These are phyloP conservation scores for Schoenoplectus tabernaemontani DNA, from an alignment of 202 grass and related monocot genomes.

Conservation along the genomic window DNA sequence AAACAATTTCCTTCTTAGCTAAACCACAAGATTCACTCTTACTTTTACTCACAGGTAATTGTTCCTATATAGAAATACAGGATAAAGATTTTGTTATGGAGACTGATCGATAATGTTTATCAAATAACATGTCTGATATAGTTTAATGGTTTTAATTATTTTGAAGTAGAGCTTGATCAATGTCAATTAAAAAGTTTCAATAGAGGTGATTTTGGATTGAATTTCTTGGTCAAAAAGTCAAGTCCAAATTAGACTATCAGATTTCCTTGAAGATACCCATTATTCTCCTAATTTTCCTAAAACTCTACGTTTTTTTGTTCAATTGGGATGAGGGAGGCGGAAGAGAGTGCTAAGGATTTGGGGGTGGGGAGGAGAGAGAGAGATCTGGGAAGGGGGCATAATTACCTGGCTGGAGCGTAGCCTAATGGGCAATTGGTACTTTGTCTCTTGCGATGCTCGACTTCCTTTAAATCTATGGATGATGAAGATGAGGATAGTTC, in stretches of 20 bases:
- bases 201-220: not conserved
- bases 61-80: not conserved
- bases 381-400: not conserved
- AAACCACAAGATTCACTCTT: conserved; percentile 45
- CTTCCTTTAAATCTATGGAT: too few species aligned
- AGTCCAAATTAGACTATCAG: not conserved
- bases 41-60: conserved; percentile 75
- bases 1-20: conserved; percentile 70
- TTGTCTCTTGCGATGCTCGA: not conserved
- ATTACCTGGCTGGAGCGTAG: not conserved
- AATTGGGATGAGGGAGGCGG: too few species aligned
- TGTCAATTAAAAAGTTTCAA: not conserved
- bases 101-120: not conserved
- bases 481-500: too few species aligned
- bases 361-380: not conserved
- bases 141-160: not conserved
- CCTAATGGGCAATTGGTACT: not conserved
- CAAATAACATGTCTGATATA: not conserved
- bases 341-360: too few species aligned
- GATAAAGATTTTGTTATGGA: not conserved
- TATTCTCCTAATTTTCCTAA: not conserved
- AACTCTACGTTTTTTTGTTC: not conserved
- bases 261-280: not conserved
- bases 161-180: not conserved
- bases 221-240: not conserved